Conservation (phyloP, 2,329 filamentous ascomycete species). For the Penicillium sp. region DNA sequence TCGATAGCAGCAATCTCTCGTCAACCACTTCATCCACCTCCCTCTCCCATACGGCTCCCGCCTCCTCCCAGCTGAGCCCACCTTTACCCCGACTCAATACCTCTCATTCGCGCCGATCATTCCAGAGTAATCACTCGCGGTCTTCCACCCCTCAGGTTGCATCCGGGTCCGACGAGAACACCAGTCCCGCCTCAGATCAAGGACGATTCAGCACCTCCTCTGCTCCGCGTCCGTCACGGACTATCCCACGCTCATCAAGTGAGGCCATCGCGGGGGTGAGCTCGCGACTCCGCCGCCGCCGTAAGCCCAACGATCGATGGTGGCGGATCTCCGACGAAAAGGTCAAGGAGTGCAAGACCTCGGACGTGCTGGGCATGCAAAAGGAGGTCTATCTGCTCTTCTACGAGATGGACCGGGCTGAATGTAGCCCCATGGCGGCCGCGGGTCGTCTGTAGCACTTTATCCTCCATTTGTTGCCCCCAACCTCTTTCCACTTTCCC, state of each 20-base stretch:
- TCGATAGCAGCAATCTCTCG: slow-evolving; percentile 27
- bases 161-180: slow-evolving; percentile 20
- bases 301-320: slow-evolving; percentile 69
- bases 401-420: slow-evolving; percentile 70
- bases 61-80: slow-evolving; percentile 16
- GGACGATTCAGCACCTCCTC: slow-evolving; percentile 23
- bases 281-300: slow-evolving; percentile 50
- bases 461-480: too few species aligned
- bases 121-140: slow-evolving; percentile 27
- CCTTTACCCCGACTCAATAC: slow-evolving; percentile 22
- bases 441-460: slow-evolving; percentile 1
- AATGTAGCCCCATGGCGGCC: slow-evolving; percentile 4
- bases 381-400: slow-evolving; percentile 94
- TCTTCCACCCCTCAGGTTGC: slow-evolving; percentile 23
- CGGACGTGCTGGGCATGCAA: slow-evolving; percentile 87
- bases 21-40: slow-evolving; percentile 31
- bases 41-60: slow-evolving; percentile 25
- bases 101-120: slow-evolving; percentile 29
- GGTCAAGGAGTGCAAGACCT: slow-evolving; percentile 87
- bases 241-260: slow-evolving; percentile 20
- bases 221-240: slow-evolving; percentile 19
- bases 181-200: slow-evolving; percentile 22
- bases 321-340: slow-evolving; percentile 98
- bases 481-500: too few species aligned
- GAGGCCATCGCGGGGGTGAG: slow-evolving; percentile 19